Evolutionary conservation across 1,139 yeast species (phyloP).

Genomic region (Magnusiomyces tetraspermus): DNA sequence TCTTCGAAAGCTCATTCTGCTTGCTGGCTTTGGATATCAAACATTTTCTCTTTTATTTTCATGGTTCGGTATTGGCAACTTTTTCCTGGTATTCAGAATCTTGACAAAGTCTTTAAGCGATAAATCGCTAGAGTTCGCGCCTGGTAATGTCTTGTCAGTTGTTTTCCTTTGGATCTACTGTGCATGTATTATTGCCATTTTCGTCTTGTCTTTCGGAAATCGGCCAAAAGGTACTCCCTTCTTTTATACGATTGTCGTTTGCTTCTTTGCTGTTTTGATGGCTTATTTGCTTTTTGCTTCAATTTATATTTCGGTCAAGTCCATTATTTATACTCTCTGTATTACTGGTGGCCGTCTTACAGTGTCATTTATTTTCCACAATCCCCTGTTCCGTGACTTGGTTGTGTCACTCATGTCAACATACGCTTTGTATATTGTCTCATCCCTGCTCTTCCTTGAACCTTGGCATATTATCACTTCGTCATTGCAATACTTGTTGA

Average conservation of each 20-base stretch:
- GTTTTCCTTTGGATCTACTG: conserved; percentile 83
- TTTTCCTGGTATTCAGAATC: conserved; percentile 66
- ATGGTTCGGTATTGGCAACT: conserved; percentile 69
- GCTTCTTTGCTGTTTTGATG: conserved; percentile 88
- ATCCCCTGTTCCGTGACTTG: conserved; percentile 68
- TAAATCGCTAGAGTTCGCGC: conserved; percentile 45
- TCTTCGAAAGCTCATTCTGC: conserved; percentile 51
- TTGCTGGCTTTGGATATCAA: conserved; percentile 64
- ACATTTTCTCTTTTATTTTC: conserved; percentile 58
- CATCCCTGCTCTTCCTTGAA: conserved; percentile 64
- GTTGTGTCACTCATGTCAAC: conserved; percentile 83
- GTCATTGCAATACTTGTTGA: conserved; percentile 69
- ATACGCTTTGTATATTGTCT: conserved; percentile 73
- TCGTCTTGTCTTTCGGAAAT: conserved; percentile 86
- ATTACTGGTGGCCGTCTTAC: conserved; percentile 38
- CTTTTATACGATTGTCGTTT: conserved; percentile 73
- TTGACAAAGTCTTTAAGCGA: conserved; percentile 61
- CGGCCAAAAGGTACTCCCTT: conserved; percentile 85
- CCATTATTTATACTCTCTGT: conserved; percentile 42
- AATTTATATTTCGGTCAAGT: conserved; percentile 66
- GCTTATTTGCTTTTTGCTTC: conserved; percentile 88
- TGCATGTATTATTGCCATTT: conserved; percentile 81
- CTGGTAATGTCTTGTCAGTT: conserved; percentile 70
- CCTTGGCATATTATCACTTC: conserved; percentile 95
- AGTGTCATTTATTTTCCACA: conserved; percentile 44